phyloP scores from a whole-genome alignment of 1,284 basidiomycete genomes.

The Coriolopsis trogii region DNA sequence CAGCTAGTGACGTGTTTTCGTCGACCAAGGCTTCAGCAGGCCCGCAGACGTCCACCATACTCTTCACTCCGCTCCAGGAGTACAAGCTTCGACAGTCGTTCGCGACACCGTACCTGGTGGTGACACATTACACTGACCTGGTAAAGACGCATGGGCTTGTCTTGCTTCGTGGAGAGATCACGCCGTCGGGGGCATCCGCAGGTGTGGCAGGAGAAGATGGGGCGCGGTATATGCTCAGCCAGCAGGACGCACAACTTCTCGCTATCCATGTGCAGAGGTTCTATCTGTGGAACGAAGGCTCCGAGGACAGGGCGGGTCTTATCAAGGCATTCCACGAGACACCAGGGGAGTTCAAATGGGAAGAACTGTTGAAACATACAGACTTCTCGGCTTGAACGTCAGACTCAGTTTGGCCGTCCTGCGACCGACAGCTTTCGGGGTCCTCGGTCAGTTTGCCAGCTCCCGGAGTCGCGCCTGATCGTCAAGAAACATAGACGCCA shows the following conservation, averaged over 20 bases:
- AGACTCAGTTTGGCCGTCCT: not conserved
- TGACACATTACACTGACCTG: constrained; percentile 94
- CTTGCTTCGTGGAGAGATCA: constrained; percentile 92
- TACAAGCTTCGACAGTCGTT: constrained; percentile 89
- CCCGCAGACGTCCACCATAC: constrained; percentile 66
- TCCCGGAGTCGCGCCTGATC: not conserved
- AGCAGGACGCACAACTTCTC: constrained; percentile 83
- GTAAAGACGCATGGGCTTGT: constrained; percentile 81
- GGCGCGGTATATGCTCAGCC: constrained; percentile 63
- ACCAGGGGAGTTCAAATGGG: constrained; percentile 75
- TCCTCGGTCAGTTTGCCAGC: too few species aligned
- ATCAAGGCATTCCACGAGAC: constrained; percentile 73
- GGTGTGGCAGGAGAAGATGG: constrained; percentile 26
- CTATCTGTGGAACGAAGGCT: constrained; percentile 66
- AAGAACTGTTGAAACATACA: constrained; percentile 62
- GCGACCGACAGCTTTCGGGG: not conserved
- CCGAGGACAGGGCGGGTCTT: constrained; percentile 46
- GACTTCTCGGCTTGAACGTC: constrained; percentile 24
- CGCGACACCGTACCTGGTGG: constrained; percentile 88
- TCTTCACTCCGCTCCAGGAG: constrained; percentile 94
- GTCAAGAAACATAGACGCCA: not conserved
- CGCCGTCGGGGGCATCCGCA: constrained; percentile 57
- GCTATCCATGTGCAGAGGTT: constrained; percentile 81
- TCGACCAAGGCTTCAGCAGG: constrained; percentile 41
- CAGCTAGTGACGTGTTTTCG: constrained; percentile 43